Evolutionary conservation across 192 early-diverging fungal genomes (phyloP).

Genomic region (Powellomyces hirtus): DNA sequence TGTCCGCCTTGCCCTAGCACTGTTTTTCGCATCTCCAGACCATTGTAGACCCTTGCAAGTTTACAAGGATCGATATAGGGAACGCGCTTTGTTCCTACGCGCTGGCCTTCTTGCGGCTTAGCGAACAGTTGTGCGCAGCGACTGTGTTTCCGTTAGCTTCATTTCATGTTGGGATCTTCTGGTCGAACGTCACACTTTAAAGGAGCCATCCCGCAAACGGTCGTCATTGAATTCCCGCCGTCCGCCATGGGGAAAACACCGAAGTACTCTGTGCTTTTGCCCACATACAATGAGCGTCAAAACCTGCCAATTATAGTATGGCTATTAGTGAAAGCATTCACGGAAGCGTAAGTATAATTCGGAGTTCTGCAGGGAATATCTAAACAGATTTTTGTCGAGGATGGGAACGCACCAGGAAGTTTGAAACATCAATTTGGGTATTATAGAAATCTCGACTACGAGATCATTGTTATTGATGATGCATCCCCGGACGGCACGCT

Average conservation of each 20-base stretch:
- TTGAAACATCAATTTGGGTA: neutral
- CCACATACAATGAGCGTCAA: constrained; percentile 97
- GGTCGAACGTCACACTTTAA: too few relatives aligned
- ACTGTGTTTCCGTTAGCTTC: too few relatives aligned
- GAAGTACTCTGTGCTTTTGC: constrained; percentile 93
- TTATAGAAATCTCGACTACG: constrained; percentile 79
- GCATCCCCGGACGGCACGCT: constrained; percentile 93
- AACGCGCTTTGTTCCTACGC: too few relatives aligned
- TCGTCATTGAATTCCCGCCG: too few relatives aligned
- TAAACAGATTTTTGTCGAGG: neutral
- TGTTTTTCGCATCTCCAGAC: too few relatives aligned
- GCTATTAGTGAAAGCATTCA: constrained; percentile 86
- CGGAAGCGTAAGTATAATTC: constrained; percentile 45
- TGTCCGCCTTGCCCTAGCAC: too few relatives aligned
- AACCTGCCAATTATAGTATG: constrained; percentile 95
- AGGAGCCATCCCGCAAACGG: too few relatives aligned
- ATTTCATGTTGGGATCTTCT: too few relatives aligned
- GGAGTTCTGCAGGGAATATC: neutral
- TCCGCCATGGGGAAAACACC: neutral
- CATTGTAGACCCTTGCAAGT: too few relatives aligned
- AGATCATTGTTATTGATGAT: constrained; percentile 97
- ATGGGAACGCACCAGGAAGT: neutral
- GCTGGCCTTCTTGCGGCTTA: too few relatives aligned
- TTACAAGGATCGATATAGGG: too few relatives aligned
- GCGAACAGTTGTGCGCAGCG: too few relatives aligned